Evolutionary conservation across 1,139 yeast genomes (phyloP).

Genomic region (Yamadazyma atmosphaerica): DNA sequence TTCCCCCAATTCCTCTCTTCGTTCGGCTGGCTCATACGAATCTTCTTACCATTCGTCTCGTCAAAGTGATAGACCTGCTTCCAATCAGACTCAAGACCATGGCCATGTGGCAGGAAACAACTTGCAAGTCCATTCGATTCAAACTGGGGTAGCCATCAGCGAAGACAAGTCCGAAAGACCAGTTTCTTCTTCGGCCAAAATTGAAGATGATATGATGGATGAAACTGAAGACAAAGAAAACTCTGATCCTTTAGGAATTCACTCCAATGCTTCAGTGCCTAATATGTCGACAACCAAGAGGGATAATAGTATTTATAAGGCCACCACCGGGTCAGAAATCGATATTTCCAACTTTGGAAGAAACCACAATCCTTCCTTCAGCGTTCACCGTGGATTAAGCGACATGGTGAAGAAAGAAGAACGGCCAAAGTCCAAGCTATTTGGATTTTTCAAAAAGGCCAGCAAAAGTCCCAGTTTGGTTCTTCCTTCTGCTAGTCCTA

Average conservation of each 20-base stretch:
- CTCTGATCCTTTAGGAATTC: conserved; percentile 4
- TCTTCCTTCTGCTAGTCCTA: conserved; percentile 9
- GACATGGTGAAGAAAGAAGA: conserved; percentile 10
- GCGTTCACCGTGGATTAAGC: conserved; percentile 16
- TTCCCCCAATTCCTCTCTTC: conserved; percentile 18
- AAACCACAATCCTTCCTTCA: conserved; percentile 40
- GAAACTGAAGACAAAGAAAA: conserved; percentile 12
- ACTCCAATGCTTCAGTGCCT: not conserved
- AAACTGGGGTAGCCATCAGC: conserved; percentile 10
- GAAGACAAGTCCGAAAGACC: conserved; percentile 24
- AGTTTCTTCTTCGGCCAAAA: conserved; percentile 31
- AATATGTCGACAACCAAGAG: not conserved
- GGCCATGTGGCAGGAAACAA: conserved; percentile 1
- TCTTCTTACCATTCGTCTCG: conserved; percentile 18
- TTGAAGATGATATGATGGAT: conserved; percentile 15
- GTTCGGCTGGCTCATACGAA: conserved; percentile 21
- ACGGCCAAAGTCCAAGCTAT: conserved; percentile 18
- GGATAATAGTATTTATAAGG: conserved; percentile 20
- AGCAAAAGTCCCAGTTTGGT: conserved; percentile 9
- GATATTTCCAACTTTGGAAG: conserved; percentile 47
- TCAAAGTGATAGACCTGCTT: no score
- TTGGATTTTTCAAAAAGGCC: conserved; percentile 22
- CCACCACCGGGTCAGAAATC: conserved; percentile 41
- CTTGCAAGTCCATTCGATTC: conserved; percentile 13
- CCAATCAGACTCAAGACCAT: no score